phyloP scores from a whole-genome alignment of 768 basidiomycete species.

The Russula brevipes region DNA sequence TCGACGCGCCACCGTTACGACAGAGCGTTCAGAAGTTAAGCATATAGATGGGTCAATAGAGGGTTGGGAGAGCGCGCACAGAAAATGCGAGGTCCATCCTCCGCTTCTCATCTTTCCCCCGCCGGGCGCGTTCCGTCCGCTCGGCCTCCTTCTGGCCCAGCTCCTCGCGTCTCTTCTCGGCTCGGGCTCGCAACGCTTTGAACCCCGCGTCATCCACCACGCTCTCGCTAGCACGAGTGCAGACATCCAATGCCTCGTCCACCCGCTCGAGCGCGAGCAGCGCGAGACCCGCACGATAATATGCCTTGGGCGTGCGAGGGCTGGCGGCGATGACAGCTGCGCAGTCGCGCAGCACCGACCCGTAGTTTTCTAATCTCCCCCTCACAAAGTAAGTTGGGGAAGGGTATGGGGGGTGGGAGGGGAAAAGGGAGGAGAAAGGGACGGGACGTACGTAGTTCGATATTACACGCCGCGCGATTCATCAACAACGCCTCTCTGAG shows the following conservation, averaged over 20 bases:
- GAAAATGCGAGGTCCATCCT: constrained; percentile 55
- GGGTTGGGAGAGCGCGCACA: constrained; percentile 39
- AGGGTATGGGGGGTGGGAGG: background rate
- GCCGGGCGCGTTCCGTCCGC: constrained; percentile 44
- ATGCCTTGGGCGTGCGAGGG: constrained; percentile 68
- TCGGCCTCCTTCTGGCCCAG: constrained; percentile 50
- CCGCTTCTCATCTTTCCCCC: constrained; percentile 48
- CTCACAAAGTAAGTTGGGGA: background rate
- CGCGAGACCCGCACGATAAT: constrained; percentile 79
- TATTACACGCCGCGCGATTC: constrained; percentile 91
- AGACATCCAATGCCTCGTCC: constrained; percentile 82
- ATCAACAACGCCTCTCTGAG: constrained; percentile 66
- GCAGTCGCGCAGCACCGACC: constrained; percentile 80
- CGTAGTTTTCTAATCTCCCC: constrained; percentile 67
- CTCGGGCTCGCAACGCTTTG: constrained; percentile 43
- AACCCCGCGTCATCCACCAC: constrained; percentile 56
- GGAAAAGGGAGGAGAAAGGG: background rate
- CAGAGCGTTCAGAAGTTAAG: background rate
- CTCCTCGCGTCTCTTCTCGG: constrained; percentile 42
- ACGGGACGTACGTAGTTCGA: constrained; percentile 65
- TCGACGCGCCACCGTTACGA: background rate
- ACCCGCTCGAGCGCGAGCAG: constrained; percentile 66
- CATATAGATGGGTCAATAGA: background rate
- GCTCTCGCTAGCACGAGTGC: constrained; percentile 58
- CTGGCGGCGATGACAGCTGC: constrained; percentile 64